phyloP scores from a whole-genome alignment of 2,329 filamentous ascomycete genomes.

The Neoarthrinium moseri region DNA sequence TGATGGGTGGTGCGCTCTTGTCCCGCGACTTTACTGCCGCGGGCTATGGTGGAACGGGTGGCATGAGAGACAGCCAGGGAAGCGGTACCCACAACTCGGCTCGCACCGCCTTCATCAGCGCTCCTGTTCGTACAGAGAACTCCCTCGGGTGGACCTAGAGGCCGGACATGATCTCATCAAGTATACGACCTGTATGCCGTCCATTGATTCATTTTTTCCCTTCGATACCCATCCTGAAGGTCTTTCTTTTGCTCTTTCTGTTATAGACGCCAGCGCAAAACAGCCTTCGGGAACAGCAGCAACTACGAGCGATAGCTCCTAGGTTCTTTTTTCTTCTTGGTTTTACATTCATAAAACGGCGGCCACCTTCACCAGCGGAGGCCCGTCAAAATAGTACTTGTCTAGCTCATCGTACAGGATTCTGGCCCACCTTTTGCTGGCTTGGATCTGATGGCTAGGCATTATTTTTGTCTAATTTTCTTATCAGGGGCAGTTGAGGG shows the following conservation, averaged over 20 bases:
- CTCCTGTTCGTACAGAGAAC: conserved; percentile 90
- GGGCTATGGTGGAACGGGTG: conserved; percentile 49
- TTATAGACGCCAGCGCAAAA: conserved; percentile 18
- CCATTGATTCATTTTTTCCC: conserved; percentile 31
- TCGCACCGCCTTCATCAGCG: conserved; percentile 71
- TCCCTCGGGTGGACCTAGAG: conserved; percentile 90
- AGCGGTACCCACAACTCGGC: conserved; percentile 53
- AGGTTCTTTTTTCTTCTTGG: conserved; percentile 31
- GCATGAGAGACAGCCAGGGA: conserved; percentile 56
- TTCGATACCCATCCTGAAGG: conserved; percentile 46
- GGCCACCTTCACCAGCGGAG: not conserved
- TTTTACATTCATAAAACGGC: conserved; percentile 16
- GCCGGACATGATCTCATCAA: too few relatives aligned
- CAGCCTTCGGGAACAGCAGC: conserved; percentile 26
- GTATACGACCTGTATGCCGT: conserved; percentile 30
- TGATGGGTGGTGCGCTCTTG: conserved; percentile 69
- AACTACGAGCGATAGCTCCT: conserved; percentile 23
- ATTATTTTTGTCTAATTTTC: conserved; percentile 11
- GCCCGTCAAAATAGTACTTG: conserved; percentile 10
- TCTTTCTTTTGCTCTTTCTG: conserved; percentile 19
- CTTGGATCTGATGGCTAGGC: conserved; percentile 10
- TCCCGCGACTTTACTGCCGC: conserved; percentile 50
- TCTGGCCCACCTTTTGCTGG: conserved; percentile 32
- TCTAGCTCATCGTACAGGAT: conserved; percentile 24
- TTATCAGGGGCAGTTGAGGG: conserved; percentile 1